Evolutionary conservation across 352 stramenopile species (phyloP).

Genomic region (Peronospora farinosa): DNA sequence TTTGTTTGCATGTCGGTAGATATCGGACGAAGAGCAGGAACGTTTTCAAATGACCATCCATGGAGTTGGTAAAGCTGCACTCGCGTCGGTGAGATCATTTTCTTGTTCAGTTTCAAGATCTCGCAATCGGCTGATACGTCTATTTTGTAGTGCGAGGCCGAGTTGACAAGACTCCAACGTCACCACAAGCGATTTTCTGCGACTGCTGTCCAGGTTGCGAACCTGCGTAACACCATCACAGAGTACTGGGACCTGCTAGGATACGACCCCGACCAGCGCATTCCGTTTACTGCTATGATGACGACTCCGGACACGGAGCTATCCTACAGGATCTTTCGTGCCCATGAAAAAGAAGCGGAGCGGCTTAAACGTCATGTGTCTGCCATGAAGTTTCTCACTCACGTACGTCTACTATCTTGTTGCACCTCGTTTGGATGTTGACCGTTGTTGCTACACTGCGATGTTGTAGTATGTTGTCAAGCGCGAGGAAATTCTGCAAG

Average conservation of each 20-base stretch:
- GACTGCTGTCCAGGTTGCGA: slow-evolving; percentile 17
- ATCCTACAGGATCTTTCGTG: slow-evolving; percentile 25
- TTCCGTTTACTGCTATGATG: slow-evolving; percentile 25
- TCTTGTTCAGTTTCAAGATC: not conserved
- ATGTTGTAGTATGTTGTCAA: slow-evolving; percentile 32
- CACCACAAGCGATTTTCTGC: slow-evolving; percentile 24
- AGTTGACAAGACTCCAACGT: slow-evolving; percentile 25
- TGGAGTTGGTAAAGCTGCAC: slow-evolving; percentile 20
- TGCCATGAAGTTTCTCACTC: slow-evolving; percentile 20
- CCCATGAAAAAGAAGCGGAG: slow-evolving; percentile 30
- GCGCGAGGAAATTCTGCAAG: slow-evolving; percentile 39
- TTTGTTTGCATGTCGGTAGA: slow-evolving; percentile 9
- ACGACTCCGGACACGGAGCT: slow-evolving; percentile 16
- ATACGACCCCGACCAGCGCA: slow-evolving; percentile 20
- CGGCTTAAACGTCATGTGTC: slow-evolving; percentile 23
- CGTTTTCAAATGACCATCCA: slow-evolving; percentile 24
- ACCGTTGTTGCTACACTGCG: not conserved
- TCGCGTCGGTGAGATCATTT: slow-evolving; percentile 21
- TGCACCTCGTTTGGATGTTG: not conserved
- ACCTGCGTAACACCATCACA: slow-evolving; percentile 19
- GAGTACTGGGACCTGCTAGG: slow-evolving; percentile 25
- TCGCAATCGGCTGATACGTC: not conserved
- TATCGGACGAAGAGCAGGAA: slow-evolving; percentile 26
- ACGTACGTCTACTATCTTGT: slow-evolving; percentile 3
- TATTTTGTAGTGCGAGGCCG: slow-evolving; percentile 19